Conservation (phyloP, 148 eudicot genomes). For the Fagopyrum esculentum region DNA sequence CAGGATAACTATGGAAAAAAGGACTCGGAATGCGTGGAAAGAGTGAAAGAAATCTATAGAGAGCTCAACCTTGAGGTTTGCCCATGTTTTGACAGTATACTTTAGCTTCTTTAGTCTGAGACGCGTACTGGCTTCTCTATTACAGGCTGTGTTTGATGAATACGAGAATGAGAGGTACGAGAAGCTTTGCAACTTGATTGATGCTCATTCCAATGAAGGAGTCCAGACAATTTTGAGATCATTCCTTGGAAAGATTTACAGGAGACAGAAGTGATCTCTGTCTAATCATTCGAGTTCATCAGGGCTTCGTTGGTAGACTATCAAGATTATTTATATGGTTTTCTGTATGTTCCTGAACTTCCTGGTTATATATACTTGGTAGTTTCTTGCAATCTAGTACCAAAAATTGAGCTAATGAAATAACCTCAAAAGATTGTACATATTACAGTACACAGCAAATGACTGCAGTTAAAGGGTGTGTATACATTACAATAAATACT, state of each 20-base stretch:
- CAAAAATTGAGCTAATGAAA: too few relatives aligned
- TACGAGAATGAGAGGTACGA: conserved; percentile 70
- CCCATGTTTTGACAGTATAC: background rate
- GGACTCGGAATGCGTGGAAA: conserved; percentile 59
- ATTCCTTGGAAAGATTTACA: conserved; percentile 85
- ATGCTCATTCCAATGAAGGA: conserved; percentile 71
- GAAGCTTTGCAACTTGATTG: conserved; percentile 50
- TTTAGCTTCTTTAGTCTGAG: background rate
- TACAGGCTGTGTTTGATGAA: conserved; percentile 55
- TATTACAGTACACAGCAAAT: background rate
- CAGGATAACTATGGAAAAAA: conserved; percentile 92
- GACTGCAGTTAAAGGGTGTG: background rate
- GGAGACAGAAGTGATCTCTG: conserved; percentile 47
- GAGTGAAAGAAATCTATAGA: conserved; percentile 66
- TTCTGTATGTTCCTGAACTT: too few relatives aligned
- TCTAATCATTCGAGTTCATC: too few relatives aligned
- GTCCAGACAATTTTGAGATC: conserved; percentile 78
- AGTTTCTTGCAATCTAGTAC: too few relatives aligned
- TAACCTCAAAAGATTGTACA: background rate
- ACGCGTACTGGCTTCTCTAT: background rate
- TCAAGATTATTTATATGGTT: too few relatives aligned
- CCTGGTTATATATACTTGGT: too few relatives aligned
- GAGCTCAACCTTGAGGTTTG: conserved; percentile 63
- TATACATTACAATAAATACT: too few relatives aligned
- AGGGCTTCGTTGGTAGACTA: too few relatives aligned